These are phyloP conservation scores for Capsicum pubescens DNA, from an alignment of 257 asterid genomes.

Conservation along the genomic window DNA sequence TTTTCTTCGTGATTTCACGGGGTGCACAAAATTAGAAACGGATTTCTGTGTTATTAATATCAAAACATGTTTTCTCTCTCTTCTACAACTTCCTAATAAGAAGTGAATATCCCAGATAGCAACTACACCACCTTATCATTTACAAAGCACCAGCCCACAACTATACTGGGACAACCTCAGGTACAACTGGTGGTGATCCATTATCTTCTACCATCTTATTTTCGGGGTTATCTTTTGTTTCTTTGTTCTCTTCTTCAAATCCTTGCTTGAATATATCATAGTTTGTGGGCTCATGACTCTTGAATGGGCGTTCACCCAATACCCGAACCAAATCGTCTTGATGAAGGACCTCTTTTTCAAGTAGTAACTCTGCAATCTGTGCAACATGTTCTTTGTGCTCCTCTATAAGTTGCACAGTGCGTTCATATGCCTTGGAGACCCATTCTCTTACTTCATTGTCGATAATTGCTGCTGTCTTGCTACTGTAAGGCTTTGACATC, in stretches of 20 bases:
- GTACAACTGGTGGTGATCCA: conserved; percentile 53
- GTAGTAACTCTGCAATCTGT: conserved; percentile 70
- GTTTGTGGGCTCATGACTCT: conserved; percentile 61
- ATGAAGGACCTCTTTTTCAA: conserved; percentile 84
- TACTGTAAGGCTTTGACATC: conserved; percentile 80
- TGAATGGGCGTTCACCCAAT: conserved; percentile 77
- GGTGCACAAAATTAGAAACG: not conserved
- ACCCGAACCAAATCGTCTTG: conserved; percentile 76
- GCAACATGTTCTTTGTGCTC: conserved; percentile 75
- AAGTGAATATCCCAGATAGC: conserved; percentile 11
- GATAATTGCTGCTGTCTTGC: conserved; percentile 79
- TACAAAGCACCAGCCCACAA: conserved; percentile 33
- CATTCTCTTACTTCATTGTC: conserved; percentile 83
- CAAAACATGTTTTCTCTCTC: not conserved
- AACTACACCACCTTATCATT: conserved; percentile 24
- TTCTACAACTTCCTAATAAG: not conserved
- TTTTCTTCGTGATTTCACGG: not conserved
- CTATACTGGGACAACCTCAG: conserved; percentile 54
- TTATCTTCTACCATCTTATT: conserved; percentile 44
- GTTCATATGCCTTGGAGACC: conserved; percentile 68
- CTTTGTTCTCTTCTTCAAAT: conserved; percentile 50
- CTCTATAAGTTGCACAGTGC: conserved; percentile 65
- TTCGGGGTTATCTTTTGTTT: conserved; percentile 32
- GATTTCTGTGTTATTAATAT: conserved; percentile 14
- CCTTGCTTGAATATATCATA: conserved; percentile 75